Conservation (phyloP, 2,329 filamentous ascomycete species). For the Cytospora mali region DNA sequence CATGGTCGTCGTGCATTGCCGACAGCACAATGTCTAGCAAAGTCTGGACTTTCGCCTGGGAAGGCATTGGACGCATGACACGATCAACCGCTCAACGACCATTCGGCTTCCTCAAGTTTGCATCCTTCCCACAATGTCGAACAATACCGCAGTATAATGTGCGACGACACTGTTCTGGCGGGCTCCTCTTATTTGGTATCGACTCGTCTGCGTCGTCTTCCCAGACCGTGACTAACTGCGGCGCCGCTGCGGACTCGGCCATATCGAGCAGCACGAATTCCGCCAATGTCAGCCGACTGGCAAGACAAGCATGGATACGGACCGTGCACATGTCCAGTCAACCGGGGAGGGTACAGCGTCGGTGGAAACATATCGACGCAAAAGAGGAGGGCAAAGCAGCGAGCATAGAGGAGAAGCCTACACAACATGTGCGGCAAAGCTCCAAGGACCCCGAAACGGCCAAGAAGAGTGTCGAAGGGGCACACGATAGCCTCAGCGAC, state of each 20-base stretch:
- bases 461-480: constrained; percentile 5
- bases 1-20: constrained; percentile 17
- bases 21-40: constrained; percentile 28
- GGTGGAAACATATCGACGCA: constrained; percentile 37
- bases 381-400: constrained; percentile 30
- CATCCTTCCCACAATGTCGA: constrained; percentile 35
- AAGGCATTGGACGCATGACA: constrained; percentile 21
- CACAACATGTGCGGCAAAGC: constrained; percentile 26
- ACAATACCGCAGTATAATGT: constrained; percentile 38
- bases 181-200: constrained; percentile 54
- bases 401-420: constrained; percentile 16
- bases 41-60: constrained; percentile 26
- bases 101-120: constrained; percentile 32
- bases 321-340: constrained; percentile 37
- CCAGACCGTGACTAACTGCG: constrained; percentile 43
- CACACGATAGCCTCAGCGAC: constrained; percentile 42
- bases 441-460: constrained; percentile 42
- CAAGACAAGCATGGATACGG: constrained; percentile 43
- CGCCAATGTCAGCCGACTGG: constrained; percentile 40
- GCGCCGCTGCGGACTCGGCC: constrained; percentile 43
- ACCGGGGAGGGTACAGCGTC: constrained; percentile 32
- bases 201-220: constrained; percentile 44
- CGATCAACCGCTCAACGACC: constrained; percentile 17
- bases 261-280: constrained; percentile 31
- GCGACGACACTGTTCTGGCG: constrained; percentile 56